Percentiles rank a stretch among this genome's conserved stretches.
Conservation (phyloP, 2,329 filamentous ascomycete species). For the Curvularia eragrostidis region DNA sequence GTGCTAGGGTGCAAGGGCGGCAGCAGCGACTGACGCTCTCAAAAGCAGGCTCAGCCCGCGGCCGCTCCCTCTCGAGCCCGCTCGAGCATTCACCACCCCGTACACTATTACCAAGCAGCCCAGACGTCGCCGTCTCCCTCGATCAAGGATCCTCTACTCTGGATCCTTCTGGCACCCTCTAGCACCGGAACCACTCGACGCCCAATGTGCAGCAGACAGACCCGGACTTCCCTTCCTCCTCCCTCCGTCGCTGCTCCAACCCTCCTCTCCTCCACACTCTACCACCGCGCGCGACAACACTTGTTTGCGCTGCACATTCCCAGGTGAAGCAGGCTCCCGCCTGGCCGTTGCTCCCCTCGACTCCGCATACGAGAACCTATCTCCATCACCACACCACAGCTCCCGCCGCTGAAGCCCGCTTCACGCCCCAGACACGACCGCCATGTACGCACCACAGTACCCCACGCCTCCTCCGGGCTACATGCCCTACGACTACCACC, state of each 20-base stretch:
- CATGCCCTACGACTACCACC: constrained; percentile 47
- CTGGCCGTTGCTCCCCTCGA: constrained; percentile 30
- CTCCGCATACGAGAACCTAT: constrained; percentile 7
- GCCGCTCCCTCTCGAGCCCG: constrained; percentile 27
- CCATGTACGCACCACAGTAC: constrained; percentile 45
- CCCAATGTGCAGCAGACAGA: constrained; percentile 50
- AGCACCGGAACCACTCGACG: constrained; percentile 21
- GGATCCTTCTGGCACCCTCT: constrained; percentile 48
- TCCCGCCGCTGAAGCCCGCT: background rate
- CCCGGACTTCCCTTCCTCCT: constrained; percentile 36
- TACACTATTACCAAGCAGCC: constrained; percentile 38
- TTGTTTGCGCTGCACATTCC: constrained; percentile 40
- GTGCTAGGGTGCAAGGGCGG: constrained; percentile 15
- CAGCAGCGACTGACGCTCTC: constrained; percentile 16
- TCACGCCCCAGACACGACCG: background rate
- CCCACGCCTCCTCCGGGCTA: constrained; percentile 47
- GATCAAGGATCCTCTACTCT: constrained; percentile 28
- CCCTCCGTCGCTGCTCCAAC: constrained; percentile 41
- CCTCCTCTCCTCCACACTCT: constrained; percentile 28
- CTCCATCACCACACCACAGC: background rate
- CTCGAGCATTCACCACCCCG: constrained; percentile 20
- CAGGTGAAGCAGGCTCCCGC: constrained; percentile 46
- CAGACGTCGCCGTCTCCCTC: constrained; percentile 31
- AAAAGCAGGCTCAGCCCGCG: constrained; percentile 31
- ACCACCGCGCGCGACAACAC: constrained; percentile 31